These are phyloP conservation scores for Rubia occidens DNA, from an alignment of 305 asterid genomes.

Conservation along the genomic window DNA sequence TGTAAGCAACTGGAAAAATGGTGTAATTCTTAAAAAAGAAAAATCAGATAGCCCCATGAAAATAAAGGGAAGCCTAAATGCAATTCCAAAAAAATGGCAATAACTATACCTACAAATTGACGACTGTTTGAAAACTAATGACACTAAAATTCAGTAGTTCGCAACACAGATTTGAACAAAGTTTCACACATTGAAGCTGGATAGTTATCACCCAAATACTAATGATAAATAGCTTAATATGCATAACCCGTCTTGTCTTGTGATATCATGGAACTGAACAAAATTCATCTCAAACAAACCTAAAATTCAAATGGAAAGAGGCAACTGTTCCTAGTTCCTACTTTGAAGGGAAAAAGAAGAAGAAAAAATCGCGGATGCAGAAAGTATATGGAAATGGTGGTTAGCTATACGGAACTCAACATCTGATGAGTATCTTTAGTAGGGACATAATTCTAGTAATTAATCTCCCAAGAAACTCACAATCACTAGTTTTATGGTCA, in stretches of 20 bases:
- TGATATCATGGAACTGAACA: background rate
- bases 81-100: background rate
- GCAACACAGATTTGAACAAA: background rate
- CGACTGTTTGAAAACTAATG: too few relatives aligned
- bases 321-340: too few relatives aligned
- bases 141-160: background rate
- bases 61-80: too few relatives aligned
- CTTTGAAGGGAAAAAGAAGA: background rate
- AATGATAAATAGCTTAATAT: background rate
- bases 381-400: background rate
- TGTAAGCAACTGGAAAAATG: too few relatives aligned
- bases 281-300: background rate
- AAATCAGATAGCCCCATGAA: too few relatives aligned
- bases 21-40: too few relatives aligned
- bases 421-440: too few relatives aligned
- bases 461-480: too few relatives aligned
- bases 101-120: background rate
- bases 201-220: too few relatives aligned
- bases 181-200: background rate
- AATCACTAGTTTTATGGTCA: too few relatives aligned
- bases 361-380: background rate
- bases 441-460: background rate
- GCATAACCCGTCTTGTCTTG: background rate
- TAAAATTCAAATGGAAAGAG: too few relatives aligned
- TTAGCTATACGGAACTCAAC: background rate